Percentiles rank a stretch among this genome's conserved stretches.
These are phyloP conservation scores for Limonium bicolor DNA, from an alignment of 148 eudicot species.

Conservation along the genomic window DNA sequence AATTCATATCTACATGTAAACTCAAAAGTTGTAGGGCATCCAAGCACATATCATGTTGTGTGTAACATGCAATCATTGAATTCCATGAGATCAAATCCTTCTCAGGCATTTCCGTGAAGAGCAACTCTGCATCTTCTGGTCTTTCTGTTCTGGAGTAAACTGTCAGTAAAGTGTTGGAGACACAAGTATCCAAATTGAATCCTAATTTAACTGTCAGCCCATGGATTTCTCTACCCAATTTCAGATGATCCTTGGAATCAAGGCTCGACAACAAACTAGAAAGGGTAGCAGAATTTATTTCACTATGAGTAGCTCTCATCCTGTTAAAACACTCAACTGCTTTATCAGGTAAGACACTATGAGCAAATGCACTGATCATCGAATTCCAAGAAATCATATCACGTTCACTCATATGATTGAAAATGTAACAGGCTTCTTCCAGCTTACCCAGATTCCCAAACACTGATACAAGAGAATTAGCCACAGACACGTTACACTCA, in stretches of 20 bases:
- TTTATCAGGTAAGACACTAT: slow-evolving; percentile 25
- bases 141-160: slow-evolving; percentile 51
- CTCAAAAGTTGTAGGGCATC: slow-evolving; percentile 29
- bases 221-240: slow-evolving; percentile 56
- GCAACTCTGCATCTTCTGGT: slow-evolving; percentile 20
- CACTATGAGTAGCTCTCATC: slow-evolving; percentile 40
- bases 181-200: slow-evolving; percentile 27
- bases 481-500: slow-evolving; percentile 41
- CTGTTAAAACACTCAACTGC: slow-evolving; percentile 32
- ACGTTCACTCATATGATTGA: slow-evolving; percentile 42
- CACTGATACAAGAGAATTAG: slow-evolving; percentile 52
- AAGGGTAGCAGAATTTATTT: slow-evolving; percentile 37
- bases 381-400: slow-evolving; percentile 82
- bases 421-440: slow-evolving; percentile 33
- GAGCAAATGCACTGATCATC: slow-evolving; percentile 41
- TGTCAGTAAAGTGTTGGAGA: slow-evolving; percentile 53
- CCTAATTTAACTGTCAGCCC: slow-evolving; percentile 47
- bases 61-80: slow-evolving; percentile 55
- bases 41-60: slow-evolving; percentile 24
- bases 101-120: slow-evolving; percentile 38
- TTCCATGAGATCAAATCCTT: slow-evolving; percentile 69
- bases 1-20: slow-evolving; percentile 16
- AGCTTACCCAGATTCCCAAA: slow-evolving; percentile 35
- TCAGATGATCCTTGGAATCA: slow-evolving; percentile 25
- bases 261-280: slow-evolving; percentile 37